A percentile compares a stretch with the other conserved stretches of the same genome.
Evolutionary conservation across 2,329 filamentous ascomycete genomes (phyloP).

Genomic region (Cercospora sesami): DNA sequence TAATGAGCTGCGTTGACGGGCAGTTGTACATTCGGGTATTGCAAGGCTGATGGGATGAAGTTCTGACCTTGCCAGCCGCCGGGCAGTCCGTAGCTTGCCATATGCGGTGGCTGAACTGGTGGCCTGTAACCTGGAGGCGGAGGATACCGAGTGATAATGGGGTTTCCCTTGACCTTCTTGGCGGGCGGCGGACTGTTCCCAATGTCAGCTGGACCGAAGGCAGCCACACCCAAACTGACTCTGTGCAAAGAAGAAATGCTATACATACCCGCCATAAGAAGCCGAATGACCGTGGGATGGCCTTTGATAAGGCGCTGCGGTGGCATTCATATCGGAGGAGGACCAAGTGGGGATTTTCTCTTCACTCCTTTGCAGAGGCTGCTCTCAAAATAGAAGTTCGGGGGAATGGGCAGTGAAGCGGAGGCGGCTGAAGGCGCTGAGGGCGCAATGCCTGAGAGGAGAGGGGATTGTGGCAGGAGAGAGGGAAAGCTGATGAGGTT

Average conservation of each 20-base stretch:
- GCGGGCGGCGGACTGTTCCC: constrained; percentile 34
- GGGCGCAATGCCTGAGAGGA: constrained; percentile 14
- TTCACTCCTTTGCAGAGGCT: not conserved
- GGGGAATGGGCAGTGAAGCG: constrained; percentile 1
- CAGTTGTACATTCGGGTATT: not conserved
- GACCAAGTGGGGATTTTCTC: not conserved
- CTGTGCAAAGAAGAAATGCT: not conserved
- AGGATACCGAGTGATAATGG: constrained; percentile 52
- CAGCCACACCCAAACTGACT: not conserved
- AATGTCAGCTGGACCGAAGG: not conserved
- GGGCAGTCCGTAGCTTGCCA: constrained; percentile 20
- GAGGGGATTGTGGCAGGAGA: constrained; percentile 9
- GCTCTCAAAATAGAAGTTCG: constrained; percentile 13
- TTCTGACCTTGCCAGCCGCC: constrained; percentile 27
- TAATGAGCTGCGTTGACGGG: not conserved
- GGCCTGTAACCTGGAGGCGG: constrained; percentile 50
- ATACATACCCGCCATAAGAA: constrained; percentile 11
- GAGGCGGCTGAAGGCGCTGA: not conserved
- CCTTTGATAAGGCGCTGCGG: constrained; percentile 7
- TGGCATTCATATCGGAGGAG: constrained; percentile 13
- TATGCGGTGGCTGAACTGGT: constrained; percentile 25
- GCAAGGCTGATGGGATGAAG: constrained; percentile 14
- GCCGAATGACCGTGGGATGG: constrained; percentile 15
- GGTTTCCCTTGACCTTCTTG: constrained; percentile 50
- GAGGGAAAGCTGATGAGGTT: constrained; percentile 12